These are phyloP conservation scores for Pseudogymnoascus sp. DNA, from an alignment of 2,329 filamentous ascomycete species.

Conservation along the genomic window DNA sequence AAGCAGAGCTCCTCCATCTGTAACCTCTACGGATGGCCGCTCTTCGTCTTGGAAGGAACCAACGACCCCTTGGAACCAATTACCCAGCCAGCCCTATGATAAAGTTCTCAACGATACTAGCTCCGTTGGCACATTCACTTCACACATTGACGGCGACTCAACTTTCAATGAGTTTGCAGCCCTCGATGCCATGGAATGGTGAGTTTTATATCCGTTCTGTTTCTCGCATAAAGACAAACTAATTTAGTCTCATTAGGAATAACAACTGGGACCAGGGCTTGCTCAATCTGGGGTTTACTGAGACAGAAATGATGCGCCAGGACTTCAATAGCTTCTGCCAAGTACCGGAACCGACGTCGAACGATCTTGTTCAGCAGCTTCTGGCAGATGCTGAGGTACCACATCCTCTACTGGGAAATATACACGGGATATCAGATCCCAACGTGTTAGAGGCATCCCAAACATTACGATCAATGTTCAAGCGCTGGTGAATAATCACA, in stretches of 20 bases:
- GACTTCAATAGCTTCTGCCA: slow-evolving; percentile 27
- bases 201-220: slow-evolving; percentile 10
- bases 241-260: slow-evolving; percentile 17
- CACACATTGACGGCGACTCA: slow-evolving; percentile 32
- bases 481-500: slow-evolving; percentile 1
- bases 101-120: slow-evolving; percentile 16
- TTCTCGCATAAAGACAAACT: slow-evolving; percentile 13
- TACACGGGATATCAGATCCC: background rate
- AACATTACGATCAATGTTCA: slow-evolving; percentile 6
- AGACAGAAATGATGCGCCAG: slow-evolving; percentile 26
- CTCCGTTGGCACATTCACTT: slow-evolving; percentile 15
- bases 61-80: background rate
- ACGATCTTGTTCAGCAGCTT: slow-evolving; percentile 26
- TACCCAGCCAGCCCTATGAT: slow-evolving; percentile 9
- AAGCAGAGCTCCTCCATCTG: background rate
- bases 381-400: background rate
- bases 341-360: slow-evolving; percentile 26
- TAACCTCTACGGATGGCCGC: background rate
- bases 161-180: slow-evolving; percentile 50
- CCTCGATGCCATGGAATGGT: slow-evolving; percentile 44
- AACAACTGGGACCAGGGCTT: slow-evolving; percentile 27
- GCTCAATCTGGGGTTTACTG: slow-evolving; percentile 29
- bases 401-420: background rate
- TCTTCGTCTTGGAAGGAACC: background rate
- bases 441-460: slow-evolving; percentile 8